Conservation (phyloP, 2,329 filamentous ascomycete genomes). For the Pseudogymnoascus sp. region DNA sequence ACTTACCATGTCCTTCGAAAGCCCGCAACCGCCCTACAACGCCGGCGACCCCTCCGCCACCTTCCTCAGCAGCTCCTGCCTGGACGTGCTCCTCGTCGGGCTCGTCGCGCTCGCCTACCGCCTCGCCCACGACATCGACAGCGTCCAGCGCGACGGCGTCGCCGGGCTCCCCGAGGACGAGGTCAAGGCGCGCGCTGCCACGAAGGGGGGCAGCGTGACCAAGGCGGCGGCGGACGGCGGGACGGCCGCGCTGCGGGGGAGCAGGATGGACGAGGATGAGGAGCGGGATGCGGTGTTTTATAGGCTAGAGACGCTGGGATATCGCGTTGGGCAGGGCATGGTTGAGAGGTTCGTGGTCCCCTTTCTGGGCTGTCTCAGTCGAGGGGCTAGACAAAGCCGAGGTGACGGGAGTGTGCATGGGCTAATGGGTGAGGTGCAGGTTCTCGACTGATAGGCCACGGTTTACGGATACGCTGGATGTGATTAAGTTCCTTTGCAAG, state of each 20-base stretch:
- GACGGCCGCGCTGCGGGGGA: constrained; percentile 15
- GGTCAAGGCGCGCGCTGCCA: constrained; percentile 29
- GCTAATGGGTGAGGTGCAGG: constrained; percentile 35
- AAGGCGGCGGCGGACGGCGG: constrained; percentile 19
- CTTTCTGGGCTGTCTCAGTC: neutral
- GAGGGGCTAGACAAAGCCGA: constrained; percentile 18
- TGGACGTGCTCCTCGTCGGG: constrained; percentile 94
- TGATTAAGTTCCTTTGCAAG: constrained; percentile 98
- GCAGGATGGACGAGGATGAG: constrained; percentile 65
- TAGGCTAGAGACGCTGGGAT: constrained; percentile 76
- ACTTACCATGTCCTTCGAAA: constrained; percentile 63
- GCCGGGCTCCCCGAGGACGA: constrained; percentile 11
- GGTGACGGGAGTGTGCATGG: neutral
- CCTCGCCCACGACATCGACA: constrained; percentile 58
- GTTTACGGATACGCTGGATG: constrained; percentile 86
- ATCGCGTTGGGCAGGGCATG: constrained; percentile 85
- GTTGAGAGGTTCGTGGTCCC: constrained; percentile 66
- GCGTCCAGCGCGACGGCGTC: neutral
- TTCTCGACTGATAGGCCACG: constrained; percentile 79
- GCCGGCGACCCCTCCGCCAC: constrained; percentile 66
- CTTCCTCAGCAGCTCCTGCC: constrained; percentile 75
- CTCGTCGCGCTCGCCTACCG: constrained; percentile 91
- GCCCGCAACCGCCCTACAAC: constrained; percentile 62
- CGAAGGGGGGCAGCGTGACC: constrained; percentile 61
- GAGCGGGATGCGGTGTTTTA: constrained; percentile 79